Evolutionary conservation across 179 eudicot genomes (phyloP).

Genomic region (Heliamphora ciliata): DNA sequence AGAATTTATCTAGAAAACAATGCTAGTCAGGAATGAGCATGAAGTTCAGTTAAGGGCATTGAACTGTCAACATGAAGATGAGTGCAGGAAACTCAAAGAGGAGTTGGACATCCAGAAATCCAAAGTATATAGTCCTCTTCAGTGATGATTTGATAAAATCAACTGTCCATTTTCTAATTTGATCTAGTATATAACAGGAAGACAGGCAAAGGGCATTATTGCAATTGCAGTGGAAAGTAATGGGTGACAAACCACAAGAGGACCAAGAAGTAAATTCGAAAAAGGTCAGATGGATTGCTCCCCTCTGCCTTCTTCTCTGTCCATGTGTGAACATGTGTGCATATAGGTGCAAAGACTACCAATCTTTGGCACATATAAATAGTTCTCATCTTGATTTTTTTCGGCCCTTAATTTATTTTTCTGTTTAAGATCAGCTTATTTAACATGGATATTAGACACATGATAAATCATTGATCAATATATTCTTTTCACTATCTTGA

Average conservation of each 20-base stretch:
- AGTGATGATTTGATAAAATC: constrained; percentile 12
- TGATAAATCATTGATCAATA: not conserved
- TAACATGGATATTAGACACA: not conserved
- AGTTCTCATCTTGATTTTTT: not conserved
- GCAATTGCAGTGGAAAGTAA: constrained; percentile 94
- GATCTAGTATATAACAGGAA: constrained; percentile 47
- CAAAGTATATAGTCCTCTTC: constrained; percentile 37
- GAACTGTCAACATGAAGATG: constrained; percentile 69
- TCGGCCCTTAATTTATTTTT: not conserved
- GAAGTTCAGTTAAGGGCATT: constrained; percentile 70
- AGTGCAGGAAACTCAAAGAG: constrained; percentile 67
- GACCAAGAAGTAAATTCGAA: constrained; percentile 88
- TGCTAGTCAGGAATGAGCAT: constrained; percentile 60
- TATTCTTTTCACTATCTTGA: not conserved
- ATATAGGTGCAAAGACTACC: not conserved
- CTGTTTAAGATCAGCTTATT: not conserved
- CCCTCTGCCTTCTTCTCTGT: not conserved
- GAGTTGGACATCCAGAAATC: constrained; percentile 82
- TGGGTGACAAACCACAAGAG: constrained; percentile 77
- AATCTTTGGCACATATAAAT: not conserved
- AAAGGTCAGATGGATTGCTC: constrained; percentile 40
- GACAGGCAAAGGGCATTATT: constrained; percentile 84
- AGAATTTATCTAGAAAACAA: constrained; percentile 45
- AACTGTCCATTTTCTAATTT: constrained; percentile 15
- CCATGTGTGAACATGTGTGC: not conserved